These are phyloP conservation scores for Dioscorea cayenensis DNA, from an alignment of 116 monocot genomes.

Conservation along the genomic window DNA sequence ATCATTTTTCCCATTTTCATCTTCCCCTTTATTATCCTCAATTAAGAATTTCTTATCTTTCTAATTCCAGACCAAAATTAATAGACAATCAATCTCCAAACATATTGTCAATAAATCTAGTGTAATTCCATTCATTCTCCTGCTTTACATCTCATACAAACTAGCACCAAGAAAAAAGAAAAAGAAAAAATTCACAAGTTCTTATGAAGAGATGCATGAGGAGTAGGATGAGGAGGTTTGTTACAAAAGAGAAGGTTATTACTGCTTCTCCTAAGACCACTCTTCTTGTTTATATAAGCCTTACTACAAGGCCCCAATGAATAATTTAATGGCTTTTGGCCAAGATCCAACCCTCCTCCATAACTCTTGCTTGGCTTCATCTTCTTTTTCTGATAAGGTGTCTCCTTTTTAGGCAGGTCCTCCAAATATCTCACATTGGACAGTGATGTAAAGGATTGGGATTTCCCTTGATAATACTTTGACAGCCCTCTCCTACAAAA, in stretches of 20 bases:
- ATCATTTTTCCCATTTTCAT: no score
- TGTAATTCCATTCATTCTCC: no score
- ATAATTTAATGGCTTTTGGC: conserved; percentile 3
- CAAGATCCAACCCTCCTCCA: conserved; percentile 1
- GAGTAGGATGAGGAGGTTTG: conserved; percentile 7
- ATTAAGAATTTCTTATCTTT: no score
- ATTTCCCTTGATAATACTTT: conserved; percentile 6
- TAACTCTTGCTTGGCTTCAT: conserved; percentile 14
- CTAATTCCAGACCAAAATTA: no score
- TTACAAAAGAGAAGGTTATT: not conserved
- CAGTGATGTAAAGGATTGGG: conserved; percentile 7
- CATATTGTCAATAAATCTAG: no score
- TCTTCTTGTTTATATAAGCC: conserved; percentile 1
- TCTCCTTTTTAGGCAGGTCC: conserved; percentile 9
- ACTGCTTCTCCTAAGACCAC: conserved; percentile 14
- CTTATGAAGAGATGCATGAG: conserved; percentile 5
- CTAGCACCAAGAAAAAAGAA: no score
- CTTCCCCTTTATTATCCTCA: no score
- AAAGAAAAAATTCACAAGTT: not conserved
- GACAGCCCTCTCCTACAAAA: conserved; percentile 9
- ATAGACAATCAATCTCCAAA: no score
- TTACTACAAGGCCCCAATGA: conserved; percentile 4
- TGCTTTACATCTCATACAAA: no score
- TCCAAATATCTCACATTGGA: not conserved
- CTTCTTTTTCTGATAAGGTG: conserved; percentile 3